Conservation (phyloP, 2,329 filamentous ascomycete genomes). For the Scleromitrula shiraiana region DNA sequence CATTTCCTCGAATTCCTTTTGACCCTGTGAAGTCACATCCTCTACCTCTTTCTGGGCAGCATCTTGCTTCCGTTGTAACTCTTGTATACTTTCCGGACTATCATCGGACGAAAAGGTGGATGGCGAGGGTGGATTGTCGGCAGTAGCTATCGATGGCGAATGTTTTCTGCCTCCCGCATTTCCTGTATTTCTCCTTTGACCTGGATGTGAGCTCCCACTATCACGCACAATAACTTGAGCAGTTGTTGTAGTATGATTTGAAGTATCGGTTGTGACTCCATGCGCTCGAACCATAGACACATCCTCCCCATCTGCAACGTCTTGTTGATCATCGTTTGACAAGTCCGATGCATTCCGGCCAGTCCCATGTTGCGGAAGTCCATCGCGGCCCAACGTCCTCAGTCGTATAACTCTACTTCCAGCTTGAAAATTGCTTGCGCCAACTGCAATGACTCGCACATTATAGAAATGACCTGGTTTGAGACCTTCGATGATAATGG, state of each 20-base stretch:
- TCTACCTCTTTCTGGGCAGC: slow-evolving; percentile 76
- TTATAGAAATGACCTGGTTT: slow-evolving; percentile 87
- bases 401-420: slow-evolving; percentile 80
- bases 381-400: slow-evolving; percentile 62
- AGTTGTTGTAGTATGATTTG: slow-evolving; percentile 49
- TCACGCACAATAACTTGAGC: slow-evolving; percentile 59
- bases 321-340: slow-evolving; percentile 42
- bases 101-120: slow-evolving; percentile 41
- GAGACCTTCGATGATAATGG: slow-evolving; percentile 83
- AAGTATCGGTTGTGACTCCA: slow-evolving; percentile 53
- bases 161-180: slow-evolving; percentile 66
- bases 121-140: slow-evolving; percentile 21
- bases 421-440: slow-evolving; percentile 85
- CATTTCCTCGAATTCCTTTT: slow-evolving; percentile 64
- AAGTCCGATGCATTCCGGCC: slow-evolving; percentile 50
- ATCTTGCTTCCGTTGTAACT: slow-evolving; percentile 76
- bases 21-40: slow-evolving; percentile 61
- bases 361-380: slow-evolving; percentile 51
- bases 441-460: slow-evolving; percentile 85
- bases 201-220: slow-evolving; percentile 44
- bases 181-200: slow-evolving; percentile 57
- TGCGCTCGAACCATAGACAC: slow-evolving; percentile 35
- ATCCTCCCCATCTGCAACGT: slow-evolving; percentile 38
- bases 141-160: slow-evolving; percentile 56
- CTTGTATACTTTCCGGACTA: slow-evolving; percentile 60